A percentile compares a stretch with the other conserved stretches of the same genome.
These are phyloP conservation scores for Suillus weaverae DNA, from an alignment of 768 basidiomycete genomes.

Conservation along the genomic window DNA sequence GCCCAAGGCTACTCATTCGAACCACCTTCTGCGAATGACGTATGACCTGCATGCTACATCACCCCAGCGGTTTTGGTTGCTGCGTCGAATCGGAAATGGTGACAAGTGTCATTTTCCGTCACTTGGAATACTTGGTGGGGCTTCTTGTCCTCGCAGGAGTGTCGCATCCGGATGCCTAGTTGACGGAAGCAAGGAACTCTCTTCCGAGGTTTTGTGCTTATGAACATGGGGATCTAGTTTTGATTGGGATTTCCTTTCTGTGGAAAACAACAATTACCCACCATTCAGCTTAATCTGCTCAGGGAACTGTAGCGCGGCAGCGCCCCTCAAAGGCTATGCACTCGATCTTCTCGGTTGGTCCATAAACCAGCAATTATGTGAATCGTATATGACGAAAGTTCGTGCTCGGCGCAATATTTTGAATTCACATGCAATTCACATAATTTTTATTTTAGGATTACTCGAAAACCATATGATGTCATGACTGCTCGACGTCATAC, in stretches of 20 bases:
- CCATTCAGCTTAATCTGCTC: neutral
- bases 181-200: neutral
- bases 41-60: neutral
- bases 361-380: no score
- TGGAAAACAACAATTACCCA: neutral
- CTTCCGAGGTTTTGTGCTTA: neutral
- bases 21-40: neutral
- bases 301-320: neutral
- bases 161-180: neutral
- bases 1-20: neutral
- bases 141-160: neutral
- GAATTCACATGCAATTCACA: neutral
- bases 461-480: conserved; percentile 27
- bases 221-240: neutral
- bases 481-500: conserved; percentile 22
- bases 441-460: neutral
- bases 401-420: no score
- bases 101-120: neutral
- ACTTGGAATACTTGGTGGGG: neutral
- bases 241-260: neutral
- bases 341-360: no score
- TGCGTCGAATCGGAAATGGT: neutral
- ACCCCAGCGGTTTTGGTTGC: neutral
- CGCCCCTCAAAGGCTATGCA: neutral
- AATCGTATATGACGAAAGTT: no score